Percentiles rank a stretch among this genome's conserved stretches.
Conservation (phyloP, 306 rosid species). For the Ammopiptanthus mongolicus region DNA sequence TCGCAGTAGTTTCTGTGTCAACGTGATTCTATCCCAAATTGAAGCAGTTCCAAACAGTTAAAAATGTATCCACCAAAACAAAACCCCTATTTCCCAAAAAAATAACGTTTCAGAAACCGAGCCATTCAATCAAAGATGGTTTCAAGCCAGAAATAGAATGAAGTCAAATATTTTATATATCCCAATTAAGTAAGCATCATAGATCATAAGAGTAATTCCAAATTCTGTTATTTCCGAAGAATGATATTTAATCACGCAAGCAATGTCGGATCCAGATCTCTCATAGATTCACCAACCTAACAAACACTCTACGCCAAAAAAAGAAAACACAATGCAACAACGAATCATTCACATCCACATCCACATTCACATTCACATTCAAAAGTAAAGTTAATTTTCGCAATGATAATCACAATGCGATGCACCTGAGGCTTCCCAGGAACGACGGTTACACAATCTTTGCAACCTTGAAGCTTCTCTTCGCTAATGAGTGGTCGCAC, state of each 20-base stretch:
- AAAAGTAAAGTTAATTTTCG: neutral
- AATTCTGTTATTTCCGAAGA: neutral
- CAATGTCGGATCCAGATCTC: slow-evolving; percentile 44
- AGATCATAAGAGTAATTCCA: slow-evolving; percentile 10
- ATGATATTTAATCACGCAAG: neutral
- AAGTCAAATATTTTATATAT: neutral
- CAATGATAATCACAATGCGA: neutral
- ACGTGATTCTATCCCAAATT: no score
- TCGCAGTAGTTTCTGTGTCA: no score
- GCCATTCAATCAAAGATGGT: neutral
- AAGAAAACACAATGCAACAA: neutral
- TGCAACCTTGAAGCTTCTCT: slow-evolving; percentile 93
- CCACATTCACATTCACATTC: neutral
- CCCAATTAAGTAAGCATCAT: slow-evolving; percentile 16
- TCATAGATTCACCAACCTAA: slow-evolving; percentile 7
- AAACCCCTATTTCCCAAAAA: neutral
- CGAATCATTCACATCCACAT: neutral
- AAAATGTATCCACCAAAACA: neutral
- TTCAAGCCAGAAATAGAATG: neutral
- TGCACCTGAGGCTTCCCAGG: slow-evolving; percentile 94
- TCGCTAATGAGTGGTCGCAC: slow-evolving; percentile 88
- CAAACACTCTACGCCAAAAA: neutral
- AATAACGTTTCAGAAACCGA: neutral
- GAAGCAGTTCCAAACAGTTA: no score
- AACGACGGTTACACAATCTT: slow-evolving; percentile 90